phyloP scores from a whole-genome alignment of 129 eudicot genomes.

The Solidago caesia region DNA sequence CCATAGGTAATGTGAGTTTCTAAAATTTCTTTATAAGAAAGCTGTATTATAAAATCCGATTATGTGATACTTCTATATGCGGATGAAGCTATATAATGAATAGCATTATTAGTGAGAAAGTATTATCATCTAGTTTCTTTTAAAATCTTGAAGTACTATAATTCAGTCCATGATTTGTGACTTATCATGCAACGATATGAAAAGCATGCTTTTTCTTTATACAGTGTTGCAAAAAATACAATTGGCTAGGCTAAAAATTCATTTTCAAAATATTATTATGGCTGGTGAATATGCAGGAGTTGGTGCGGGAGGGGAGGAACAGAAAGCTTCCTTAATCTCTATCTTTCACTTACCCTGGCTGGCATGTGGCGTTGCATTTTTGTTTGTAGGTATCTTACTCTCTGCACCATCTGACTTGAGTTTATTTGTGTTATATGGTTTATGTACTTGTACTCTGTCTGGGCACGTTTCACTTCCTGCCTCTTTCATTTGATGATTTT shows the following conservation, averaged over 20 bases:
- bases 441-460: too few relatives aligned
- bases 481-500: too few relatives aligned
- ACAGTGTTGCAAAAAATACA: neutral
- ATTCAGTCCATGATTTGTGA: slow-evolving; percentile 3
- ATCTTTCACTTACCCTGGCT: slow-evolving; percentile 75
- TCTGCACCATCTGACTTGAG: slow-evolving; percentile 42
- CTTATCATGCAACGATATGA: slow-evolving; percentile 10
- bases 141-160: neutral
- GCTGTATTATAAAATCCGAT: neutral
- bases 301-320: slow-evolving; percentile 99
- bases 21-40: slow-evolving; percentile 15
- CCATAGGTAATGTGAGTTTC: slow-evolving; percentile 87
- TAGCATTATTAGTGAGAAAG: neutral
- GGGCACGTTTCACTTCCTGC: too few relatives aligned
- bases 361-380: slow-evolving; percentile 75
- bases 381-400: slow-evolving; percentile 99
- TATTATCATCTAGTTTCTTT: slow-evolving; percentile 13
- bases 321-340: slow-evolving; percentile 70
- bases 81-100: slow-evolving; percentile 13
- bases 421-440: neutral
- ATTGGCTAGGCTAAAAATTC: neutral
- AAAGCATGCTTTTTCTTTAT: slow-evolving; percentile 10
- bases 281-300: slow-evolving; percentile 57
- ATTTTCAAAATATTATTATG: neutral
- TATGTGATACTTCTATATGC: slow-evolving; percentile 15